These are phyloP conservation scores for Sugiyamaella floridensis DNA, from an alignment of 805 yeast genomes.

Conservation along the genomic window DNA sequence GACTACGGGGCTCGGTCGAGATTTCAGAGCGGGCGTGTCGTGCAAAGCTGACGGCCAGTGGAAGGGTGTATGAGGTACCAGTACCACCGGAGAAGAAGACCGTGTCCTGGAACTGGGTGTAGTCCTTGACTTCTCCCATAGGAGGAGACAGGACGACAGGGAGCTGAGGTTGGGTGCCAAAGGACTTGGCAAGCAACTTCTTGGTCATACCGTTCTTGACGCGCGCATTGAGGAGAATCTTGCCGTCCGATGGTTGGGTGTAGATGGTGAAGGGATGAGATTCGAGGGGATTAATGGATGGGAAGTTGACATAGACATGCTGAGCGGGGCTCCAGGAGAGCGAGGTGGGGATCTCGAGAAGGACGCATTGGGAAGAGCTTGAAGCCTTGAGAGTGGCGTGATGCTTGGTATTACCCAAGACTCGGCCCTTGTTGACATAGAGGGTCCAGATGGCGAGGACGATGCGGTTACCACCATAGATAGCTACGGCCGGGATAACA, in stretches of 20 bases:
- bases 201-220: conserved; percentile 40
- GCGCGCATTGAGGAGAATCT: conserved; percentile 36
- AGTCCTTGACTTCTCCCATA: conserved; percentile 38
- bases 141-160: conserved; percentile 40
- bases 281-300: conserved; percentile 34
- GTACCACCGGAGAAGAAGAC: conserved; percentile 39
- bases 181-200: conserved; percentile 21
- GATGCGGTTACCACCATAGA: conserved; percentile 34
- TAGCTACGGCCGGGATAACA: conserved; percentile 36
- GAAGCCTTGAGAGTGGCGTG: conserved; percentile 30
- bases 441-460: conserved; percentile 38
- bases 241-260: conserved; percentile 35
- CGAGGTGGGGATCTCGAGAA: not conserved
- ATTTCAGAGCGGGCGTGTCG: conserved; percentile 9
- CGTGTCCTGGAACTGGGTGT: conserved; percentile 35
- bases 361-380: not conserved
- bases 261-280: conserved; percentile 45
- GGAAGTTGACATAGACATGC: conserved; percentile 38
- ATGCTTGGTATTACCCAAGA: conserved; percentile 14
- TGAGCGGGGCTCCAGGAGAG: conserved; percentile 42
- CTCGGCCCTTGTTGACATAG: conserved; percentile 33
- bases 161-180: conserved; percentile 13
- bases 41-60: conserved; percentile 39
- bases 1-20: not conserved
- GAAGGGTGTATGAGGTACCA: conserved; percentile 42